phyloP scores from a whole-genome alignment of 2,329 filamentous ascomycete species.

The Aureobasidium sp. region DNA sequence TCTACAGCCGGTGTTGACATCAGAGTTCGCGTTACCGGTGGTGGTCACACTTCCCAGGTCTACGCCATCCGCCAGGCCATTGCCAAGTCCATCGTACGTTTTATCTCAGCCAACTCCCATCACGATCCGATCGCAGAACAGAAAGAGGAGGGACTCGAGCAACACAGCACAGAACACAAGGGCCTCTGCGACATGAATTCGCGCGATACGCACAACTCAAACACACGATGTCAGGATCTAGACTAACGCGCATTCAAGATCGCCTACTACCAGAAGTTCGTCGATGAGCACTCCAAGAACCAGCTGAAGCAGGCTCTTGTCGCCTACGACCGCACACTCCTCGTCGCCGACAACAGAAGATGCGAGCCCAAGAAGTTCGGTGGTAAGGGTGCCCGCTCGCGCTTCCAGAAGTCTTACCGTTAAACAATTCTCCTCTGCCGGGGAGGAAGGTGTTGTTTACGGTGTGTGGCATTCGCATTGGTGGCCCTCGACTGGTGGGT shows the following conservation, averaged over 20 bases:
- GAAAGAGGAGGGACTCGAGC: neutral
- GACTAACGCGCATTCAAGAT: constrained; percentile 35
- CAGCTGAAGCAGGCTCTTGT: constrained; percentile 94
- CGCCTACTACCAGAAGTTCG: constrained; percentile 99
- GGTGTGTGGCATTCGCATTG: constrained; percentile 13
- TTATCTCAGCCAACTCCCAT: neutral
- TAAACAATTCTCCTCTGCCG: constrained; percentile 45
- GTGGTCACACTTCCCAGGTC: constrained; percentile 95
- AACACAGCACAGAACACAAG: neutral
- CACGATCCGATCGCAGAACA: neutral
- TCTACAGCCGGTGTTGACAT: constrained; percentile 75
- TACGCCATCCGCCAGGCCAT: constrained; percentile 99
- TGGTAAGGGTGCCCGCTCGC: constrained; percentile 86
- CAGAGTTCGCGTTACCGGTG: constrained; percentile 89
- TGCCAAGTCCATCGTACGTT: constrained; percentile 75
- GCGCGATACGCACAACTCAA: neutral
- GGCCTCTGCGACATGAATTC: neutral
- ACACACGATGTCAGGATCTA: neutral
- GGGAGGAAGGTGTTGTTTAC: neutral
- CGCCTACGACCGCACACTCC: constrained; percentile 91
- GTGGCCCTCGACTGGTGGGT: neutral
- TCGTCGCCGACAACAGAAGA: constrained; percentile 98
- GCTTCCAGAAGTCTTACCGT: constrained; percentile 99
- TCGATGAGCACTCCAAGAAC: constrained; percentile 99
- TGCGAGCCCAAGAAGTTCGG: constrained; percentile 99